Evolutionary conservation across 257 asterid species (phyloP).

Genomic region (Solanum bulbocastanum): DNA sequence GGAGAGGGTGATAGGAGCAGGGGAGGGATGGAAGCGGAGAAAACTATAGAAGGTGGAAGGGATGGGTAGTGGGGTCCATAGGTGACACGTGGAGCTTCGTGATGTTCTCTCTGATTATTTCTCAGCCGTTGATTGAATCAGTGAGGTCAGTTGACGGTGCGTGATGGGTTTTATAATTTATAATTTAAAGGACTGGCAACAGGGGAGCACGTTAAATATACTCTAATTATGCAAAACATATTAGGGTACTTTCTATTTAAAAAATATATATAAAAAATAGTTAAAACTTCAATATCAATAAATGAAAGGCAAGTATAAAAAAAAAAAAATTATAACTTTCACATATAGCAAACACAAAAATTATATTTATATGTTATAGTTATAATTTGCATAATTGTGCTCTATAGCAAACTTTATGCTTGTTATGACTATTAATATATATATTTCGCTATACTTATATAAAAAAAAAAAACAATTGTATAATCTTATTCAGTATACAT

Average conservation of each 20-base stretch:
- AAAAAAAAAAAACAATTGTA: no score
- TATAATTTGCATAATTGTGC: no score
- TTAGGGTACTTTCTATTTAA: no score
- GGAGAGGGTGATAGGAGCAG: not conserved
- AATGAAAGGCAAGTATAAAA: not conserved
- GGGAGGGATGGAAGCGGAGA: not conserved
- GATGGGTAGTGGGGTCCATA: not conserved
- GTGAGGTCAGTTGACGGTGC: not conserved
- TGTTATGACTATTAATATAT: no score
- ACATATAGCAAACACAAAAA: no score
- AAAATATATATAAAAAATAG: not conserved
- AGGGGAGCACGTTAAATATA: not conserved
- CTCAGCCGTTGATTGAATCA: not conserved
- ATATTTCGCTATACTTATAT: no score
- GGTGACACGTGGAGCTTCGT: not conserved
- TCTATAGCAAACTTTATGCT: no score
- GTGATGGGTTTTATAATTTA: not conserved
- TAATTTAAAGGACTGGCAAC: not conserved
- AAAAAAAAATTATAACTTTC: no score
- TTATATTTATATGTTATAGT: no score
- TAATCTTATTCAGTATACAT: no score
- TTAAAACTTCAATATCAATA: not conserved
- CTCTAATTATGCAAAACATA: not conserved
- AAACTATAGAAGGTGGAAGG: not conserved
- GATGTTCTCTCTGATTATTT: not conserved